Conservation (phyloP, 441 rosid genomes). For the Arabidopsis hybrid region DNA sequence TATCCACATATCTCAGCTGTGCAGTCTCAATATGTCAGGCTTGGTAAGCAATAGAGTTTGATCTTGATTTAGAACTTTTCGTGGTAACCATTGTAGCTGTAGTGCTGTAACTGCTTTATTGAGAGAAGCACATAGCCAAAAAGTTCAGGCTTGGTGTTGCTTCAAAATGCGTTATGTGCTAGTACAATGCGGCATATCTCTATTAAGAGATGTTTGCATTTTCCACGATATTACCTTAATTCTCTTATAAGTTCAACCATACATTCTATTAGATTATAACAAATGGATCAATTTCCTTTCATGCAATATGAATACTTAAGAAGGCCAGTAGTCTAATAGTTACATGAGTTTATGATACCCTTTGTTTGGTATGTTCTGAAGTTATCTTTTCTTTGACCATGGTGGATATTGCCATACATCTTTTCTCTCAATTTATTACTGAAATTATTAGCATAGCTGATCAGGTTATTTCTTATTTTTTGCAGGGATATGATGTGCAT, state of each 20-base stretch:
- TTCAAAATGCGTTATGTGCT: neutral
- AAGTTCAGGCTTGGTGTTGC: neutral
- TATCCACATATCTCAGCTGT: neutral
- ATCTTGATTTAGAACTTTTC: neutral
- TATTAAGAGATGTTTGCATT: constrained; percentile 2
- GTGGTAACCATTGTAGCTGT: neutral
- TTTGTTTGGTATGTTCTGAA: neutral
- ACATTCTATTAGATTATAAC: neutral
- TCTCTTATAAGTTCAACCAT: neutral
- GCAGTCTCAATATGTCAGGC: neutral
- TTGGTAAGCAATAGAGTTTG: constrained; percentile 16
- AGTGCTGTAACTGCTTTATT: neutral
- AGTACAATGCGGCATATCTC: neutral
- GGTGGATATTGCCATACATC: neutral
- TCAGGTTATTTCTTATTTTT: constrained; percentile 15
- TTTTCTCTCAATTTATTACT: neutral
- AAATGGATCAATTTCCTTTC: neutral
- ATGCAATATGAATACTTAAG: neutral
- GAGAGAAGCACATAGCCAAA: constrained; percentile 12
- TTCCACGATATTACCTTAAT: neutral
- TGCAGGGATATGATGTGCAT: constrained; percentile 91
- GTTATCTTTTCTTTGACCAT: constrained; percentile 7
- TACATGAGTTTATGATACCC: neutral
- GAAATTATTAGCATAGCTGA: neutral
- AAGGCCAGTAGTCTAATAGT: constrained; percentile 5